These are phyloP conservation scores for Hericium rajendrae DNA, from an alignment of 768 basidiomycete genomes.

Conservation along the genomic window DNA sequence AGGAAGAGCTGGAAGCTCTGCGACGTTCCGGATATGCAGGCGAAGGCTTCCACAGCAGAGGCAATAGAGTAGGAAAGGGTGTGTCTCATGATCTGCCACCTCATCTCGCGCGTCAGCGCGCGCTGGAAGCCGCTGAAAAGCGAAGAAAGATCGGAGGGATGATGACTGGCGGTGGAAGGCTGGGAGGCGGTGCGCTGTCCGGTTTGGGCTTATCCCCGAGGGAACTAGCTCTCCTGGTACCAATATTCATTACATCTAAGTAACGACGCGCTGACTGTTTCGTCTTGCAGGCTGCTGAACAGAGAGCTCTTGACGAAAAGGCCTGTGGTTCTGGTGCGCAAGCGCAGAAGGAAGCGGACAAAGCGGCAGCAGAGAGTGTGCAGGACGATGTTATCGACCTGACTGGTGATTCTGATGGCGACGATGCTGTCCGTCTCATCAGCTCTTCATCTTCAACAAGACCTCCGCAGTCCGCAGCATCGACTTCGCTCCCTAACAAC, in stretches of 20 bases:
- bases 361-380: slow-evolving; percentile 59
- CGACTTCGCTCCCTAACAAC: slow-evolving; percentile 1
- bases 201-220: slow-evolving; percentile 43
- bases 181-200: slow-evolving; percentile 43
- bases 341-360: slow-evolving; percentile 53
- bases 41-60: slow-evolving; percentile 83
- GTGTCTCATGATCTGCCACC: slow-evolving; percentile 61
- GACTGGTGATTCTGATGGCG: slow-evolving; percentile 33
- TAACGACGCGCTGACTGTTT: neutral
- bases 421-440: slow-evolving; percentile 11
- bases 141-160: slow-evolving; percentile 37
- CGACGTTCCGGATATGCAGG: slow-evolving; percentile 78
- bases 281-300: slow-evolving; percentile 72
- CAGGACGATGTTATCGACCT: slow-evolving; percentile 53
- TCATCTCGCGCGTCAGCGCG: slow-evolving; percentile 54
- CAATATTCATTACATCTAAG: neutral
- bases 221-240: slow-evolving; percentile 64
- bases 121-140: slow-evolving; percentile 75
- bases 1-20: slow-evolving; percentile 79
- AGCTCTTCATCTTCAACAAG: no score
- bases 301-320: slow-evolving; percentile 63
- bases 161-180: slow-evolving; percentile 42
- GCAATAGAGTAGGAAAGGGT: slow-evolving; percentile 56
- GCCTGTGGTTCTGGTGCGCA: slow-evolving; percentile 55
- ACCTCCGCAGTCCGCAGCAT: no score